Conservation (phyloP, 148 eudicot species). For the Camellia sinensis region DNA sequence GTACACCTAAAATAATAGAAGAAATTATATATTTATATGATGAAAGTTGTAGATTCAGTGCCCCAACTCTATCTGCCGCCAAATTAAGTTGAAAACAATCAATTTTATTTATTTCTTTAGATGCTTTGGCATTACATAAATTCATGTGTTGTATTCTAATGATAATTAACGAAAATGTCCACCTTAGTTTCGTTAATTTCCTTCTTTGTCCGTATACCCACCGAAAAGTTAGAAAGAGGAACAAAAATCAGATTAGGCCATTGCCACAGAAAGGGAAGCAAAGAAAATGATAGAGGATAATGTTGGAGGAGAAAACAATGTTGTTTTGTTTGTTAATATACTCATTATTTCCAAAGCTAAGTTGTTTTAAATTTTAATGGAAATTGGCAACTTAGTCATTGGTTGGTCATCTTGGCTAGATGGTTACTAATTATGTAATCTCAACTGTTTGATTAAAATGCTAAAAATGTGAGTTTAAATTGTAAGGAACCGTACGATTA, state of each 20-base stretch:
- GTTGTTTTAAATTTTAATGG: background rate
- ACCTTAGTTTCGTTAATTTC: background rate
- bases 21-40: no score
- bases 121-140: background rate
- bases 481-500: no score
- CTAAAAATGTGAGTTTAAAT: no score
- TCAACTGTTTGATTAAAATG: no score
- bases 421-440: background rate
- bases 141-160: no score
- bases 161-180: background rate
- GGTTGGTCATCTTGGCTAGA: background rate
- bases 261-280: background rate
- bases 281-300: slow-evolving; percentile 3
- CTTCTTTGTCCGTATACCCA: background rate
- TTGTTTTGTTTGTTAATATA: background rate
- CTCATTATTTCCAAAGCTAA: no score
- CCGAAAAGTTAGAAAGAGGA: background rate
- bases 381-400: background rate
- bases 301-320: background rate
- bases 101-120: no score
- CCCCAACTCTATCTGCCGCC: background rate
- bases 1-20: no score
- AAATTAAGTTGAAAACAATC: background rate
- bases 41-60: no score
- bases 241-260: background rate